phyloP scores from a whole-genome alignment of 169 alveolate genomes.

The Plasmodium knowlesi region DNA sequence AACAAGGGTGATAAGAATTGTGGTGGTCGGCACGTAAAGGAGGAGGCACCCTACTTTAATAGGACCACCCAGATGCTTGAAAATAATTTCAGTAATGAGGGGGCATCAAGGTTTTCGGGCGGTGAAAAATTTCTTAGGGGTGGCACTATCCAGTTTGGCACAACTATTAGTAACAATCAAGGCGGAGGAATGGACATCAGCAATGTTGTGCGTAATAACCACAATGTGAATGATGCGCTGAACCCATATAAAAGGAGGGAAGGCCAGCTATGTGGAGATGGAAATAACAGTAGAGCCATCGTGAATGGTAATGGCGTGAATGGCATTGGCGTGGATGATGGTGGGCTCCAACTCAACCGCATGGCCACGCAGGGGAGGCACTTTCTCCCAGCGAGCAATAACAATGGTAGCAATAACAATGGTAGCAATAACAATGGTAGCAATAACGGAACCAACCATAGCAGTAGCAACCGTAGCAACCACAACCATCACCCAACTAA shows the following conservation, averaged over 20 bases:
- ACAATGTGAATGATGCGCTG: background rate
- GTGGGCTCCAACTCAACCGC: background rate
- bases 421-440: too few relatives aligned
- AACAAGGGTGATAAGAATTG: background rate
- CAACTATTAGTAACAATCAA: background rate
- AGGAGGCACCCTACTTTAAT: background rate
- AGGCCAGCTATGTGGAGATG: background rate
- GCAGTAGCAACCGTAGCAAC: too few relatives aligned
- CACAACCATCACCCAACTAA: too few relatives aligned
- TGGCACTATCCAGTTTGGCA: background rate
- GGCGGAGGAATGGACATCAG: background rate
- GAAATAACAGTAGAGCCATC: background rate
- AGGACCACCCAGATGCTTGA: background rate
- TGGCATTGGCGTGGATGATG: background rate
- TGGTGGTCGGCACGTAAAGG: background rate
- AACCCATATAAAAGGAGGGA: background rate
- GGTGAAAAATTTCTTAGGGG: background rate
- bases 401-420: too few relatives aligned
- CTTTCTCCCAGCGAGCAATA: background rate
- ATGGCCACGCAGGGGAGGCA: background rate
- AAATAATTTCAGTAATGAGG: background rate
- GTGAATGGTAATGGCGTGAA: background rate
- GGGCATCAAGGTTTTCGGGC: background rate
- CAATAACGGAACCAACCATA: too few relatives aligned
- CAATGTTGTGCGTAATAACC: background rate